phyloP scores from a whole-genome alignment of 2,329 filamentous ascomycete species.

The Arthrobotrys sphaeroides region DNA sequence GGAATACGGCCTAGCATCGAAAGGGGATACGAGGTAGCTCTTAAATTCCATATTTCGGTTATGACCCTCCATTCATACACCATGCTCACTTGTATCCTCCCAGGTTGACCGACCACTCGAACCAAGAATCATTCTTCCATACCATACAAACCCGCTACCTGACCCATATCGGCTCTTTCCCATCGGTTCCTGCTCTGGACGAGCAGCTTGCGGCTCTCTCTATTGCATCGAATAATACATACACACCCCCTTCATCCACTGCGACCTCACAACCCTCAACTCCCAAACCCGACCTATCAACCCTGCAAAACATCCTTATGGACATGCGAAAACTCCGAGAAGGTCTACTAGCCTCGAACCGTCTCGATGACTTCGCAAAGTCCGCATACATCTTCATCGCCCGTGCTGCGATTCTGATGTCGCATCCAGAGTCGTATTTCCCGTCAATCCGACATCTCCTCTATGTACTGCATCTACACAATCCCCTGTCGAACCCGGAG shows the following conservation, averaged over 20 bases:
- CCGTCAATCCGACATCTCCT: constrained; percentile 85
- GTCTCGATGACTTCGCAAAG: constrained; percentile 82
- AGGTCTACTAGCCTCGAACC: constrained; percentile 80
- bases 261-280: constrained; percentile 11
- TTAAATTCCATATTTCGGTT: background rate
- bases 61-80: background rate
- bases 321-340: constrained; percentile 92
- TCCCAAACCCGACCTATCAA: constrained; percentile 28
- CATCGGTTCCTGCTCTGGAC: constrained; percentile 49
- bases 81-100: background rate
- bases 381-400: constrained; percentile 92
- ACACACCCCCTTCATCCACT: constrained; percentile 26
- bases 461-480: constrained; percentile 72
- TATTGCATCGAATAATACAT: constrained; percentile 47
- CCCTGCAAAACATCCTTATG: constrained; percentile 69
- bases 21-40: constrained; percentile 48
- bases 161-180: constrained; percentile 48
- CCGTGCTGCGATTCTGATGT: constrained; percentile 80
- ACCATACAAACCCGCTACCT: constrained; percentile 50
- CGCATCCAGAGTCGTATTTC: constrained; percentile 87
- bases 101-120: constrained; percentile 42
- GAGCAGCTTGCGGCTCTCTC: constrained; percentile 51
- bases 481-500: constrained; percentile 76
- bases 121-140: constrained; percentile 51
- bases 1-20: constrained; percentile 53